These are phyloP conservation scores for Pistacia vera DNA, from an alignment of 345 rosid genomes.

Conservation along the genomic window DNA sequence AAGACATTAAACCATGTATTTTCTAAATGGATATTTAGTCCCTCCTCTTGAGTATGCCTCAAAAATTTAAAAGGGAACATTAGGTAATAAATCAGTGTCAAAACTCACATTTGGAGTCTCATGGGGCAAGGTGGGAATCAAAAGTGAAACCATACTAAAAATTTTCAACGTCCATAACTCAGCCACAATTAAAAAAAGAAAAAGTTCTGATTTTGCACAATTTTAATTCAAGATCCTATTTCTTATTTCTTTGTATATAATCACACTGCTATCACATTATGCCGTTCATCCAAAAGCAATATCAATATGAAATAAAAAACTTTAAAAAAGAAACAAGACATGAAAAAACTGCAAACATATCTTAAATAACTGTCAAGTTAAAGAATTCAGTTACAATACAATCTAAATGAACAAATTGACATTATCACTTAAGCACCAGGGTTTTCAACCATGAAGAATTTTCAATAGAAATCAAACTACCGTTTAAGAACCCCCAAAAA, in stretches of 20 bases:
- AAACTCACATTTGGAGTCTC: neutral
- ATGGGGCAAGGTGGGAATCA: constrained; percentile 5
- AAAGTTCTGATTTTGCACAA: neutral
- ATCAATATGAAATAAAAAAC: neutral
- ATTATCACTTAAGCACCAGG: neutral
- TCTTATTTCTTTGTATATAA: neutral
- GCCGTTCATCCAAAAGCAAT: constrained; percentile 4
- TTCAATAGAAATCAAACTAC: neutral
- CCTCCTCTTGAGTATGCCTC: neutral
- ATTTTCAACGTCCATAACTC: neutral
- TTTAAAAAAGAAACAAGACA: neutral
- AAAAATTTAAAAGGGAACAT: neutral
- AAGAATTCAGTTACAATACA: neutral
- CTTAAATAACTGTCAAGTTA: neutral
- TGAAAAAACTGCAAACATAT: neutral
- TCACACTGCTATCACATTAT: neutral
- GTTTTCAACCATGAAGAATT: neutral
- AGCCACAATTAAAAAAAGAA: neutral
- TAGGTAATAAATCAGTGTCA: neutral
- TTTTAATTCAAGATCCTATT: neutral
- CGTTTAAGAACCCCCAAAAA: neutral
- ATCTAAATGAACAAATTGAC: constrained; percentile 7
- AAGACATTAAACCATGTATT: constrained; percentile 13
- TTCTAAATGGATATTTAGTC: neutral
- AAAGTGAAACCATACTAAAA: neutral